A percentile compares a stretch with the other conserved stretches of the same genome.
Conservation (phyloP, 139 green algal species). For the Picochlorum sp. region DNA sequence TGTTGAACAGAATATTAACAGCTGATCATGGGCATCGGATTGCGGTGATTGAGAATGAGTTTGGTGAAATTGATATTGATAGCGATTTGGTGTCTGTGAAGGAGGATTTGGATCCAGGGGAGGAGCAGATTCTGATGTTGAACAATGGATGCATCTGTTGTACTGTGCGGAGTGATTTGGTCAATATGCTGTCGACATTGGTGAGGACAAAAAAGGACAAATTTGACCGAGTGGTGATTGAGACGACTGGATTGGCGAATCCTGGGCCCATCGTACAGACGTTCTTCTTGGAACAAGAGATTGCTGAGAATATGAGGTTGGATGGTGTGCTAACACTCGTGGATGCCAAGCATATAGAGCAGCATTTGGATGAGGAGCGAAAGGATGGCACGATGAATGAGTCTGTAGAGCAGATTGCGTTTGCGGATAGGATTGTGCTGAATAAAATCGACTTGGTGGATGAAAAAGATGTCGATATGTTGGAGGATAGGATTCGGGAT, state of each 20-base stretch:
- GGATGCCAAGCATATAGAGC: conserved; percentile 53
- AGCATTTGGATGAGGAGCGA: conserved; percentile 50
- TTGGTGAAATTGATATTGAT: conserved; percentile 97
- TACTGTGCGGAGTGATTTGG: conserved; percentile 83
- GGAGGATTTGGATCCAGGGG: conserved; percentile 41
- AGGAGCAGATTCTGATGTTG: conserved; percentile 79
- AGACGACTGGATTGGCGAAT: conserved; percentile 94
- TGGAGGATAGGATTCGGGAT: conserved; percentile 54
- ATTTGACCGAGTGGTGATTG: conserved; percentile 91
- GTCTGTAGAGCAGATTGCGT: conserved; percentile 89
- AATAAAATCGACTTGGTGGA: conserved; percentile 90
- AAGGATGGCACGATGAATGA: conserved; percentile 73
- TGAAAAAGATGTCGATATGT: conserved; percentile 28
- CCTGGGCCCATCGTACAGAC: conserved; percentile 87
- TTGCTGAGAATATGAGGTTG: conserved; percentile 46
- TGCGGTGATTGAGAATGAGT: conserved; percentile 87
- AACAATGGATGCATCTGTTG: conserved; percentile 97
- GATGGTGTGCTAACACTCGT: conserved; percentile 83
- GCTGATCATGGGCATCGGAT: conserved; percentile 78
- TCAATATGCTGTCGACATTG: conserved; percentile 72
- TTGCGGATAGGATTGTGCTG: conserved; percentile 87
- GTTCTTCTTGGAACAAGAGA: conserved; percentile 70
- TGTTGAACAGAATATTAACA: conserved; percentile 90
- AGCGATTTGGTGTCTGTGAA: conserved; percentile 52
- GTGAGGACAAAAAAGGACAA: conserved; percentile 39